These are phyloP conservation scores for Lachnellula subtilissima DNA, from an alignment of 2,329 filamentous ascomycete species.

Conservation along the genomic window DNA sequence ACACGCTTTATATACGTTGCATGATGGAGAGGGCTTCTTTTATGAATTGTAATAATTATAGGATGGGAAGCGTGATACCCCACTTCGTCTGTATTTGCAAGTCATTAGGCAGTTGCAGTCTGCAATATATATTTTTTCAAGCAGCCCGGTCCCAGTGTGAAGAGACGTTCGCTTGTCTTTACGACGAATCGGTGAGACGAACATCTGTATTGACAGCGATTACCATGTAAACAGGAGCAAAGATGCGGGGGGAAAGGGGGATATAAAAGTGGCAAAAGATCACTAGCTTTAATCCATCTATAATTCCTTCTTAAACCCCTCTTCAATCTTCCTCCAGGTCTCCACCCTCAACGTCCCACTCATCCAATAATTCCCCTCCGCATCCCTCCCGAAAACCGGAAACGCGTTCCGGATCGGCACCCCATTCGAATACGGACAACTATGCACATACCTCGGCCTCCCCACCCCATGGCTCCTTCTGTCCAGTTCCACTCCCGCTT, in stretches of 20 bases:
- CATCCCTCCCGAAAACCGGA: constrained; percentile 31
- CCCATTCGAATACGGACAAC: neutral
- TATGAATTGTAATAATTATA: no score
- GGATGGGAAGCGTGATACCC: no score
- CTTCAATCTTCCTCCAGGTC: constrained; percentile 23
- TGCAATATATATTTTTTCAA: no score
- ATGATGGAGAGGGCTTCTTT: neutral
- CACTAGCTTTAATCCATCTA: neutral
- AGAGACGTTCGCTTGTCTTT: no score
- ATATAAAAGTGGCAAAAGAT: no score
- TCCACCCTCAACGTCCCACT: constrained; percentile 16
- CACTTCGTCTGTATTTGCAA: no score
- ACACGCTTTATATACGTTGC: neutral
- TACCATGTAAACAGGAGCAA: no score
- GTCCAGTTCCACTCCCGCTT: neutral
- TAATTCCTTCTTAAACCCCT: neutral
- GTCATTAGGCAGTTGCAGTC: no score
- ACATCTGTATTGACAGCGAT: no score
- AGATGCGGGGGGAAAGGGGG: no score
- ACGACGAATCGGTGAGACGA: no score
- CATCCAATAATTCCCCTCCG: constrained; percentile 32
- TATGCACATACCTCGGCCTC: constrained; percentile 8
- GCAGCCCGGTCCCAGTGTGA: no score
- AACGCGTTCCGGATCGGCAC: constrained; percentile 11
- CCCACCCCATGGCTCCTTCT: constrained; percentile 5